phyloP scores from a whole-genome alignment of 73 alveolate genomes.

The Strombidium stylifer region DNA sequence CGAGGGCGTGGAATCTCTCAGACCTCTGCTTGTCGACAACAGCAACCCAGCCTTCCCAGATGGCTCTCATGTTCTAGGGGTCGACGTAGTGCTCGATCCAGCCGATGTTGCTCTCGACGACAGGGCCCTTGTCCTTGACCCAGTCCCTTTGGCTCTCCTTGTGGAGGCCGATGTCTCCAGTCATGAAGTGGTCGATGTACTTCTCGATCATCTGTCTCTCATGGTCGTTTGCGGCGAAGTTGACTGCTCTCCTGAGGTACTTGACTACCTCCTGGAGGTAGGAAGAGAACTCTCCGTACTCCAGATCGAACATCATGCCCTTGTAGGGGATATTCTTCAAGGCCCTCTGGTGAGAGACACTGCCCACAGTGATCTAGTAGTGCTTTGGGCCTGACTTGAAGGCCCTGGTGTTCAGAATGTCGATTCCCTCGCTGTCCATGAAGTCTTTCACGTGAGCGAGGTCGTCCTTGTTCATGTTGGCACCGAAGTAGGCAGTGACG shows the following conservation, averaged over 20 bases:
- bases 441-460: slow-evolving; percentile 67
- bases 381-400: too few species aligned
- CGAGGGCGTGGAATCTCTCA: slow-evolving; percentile 68
- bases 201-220: slow-evolving; percentile 78
- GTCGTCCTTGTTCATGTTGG: slow-evolving; percentile 68
- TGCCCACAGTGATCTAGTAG: too few species aligned
- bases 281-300: too few species aligned
- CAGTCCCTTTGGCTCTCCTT: slow-evolving; percentile 93
- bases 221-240: slow-evolving; percentile 82
- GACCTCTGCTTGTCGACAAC: slow-evolving; percentile 86
- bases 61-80: slow-evolving; percentile 95
- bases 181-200: slow-evolving; percentile 81
- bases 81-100: slow-evolving; percentile 90
- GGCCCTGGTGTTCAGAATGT: slow-evolving; percentile 70
- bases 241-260: too few species aligned
- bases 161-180: slow-evolving; percentile 91
- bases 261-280: too few species aligned
- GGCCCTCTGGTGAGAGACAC: too few species aligned
- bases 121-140: slow-evolving; percentile 93
- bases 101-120: slow-evolving; percentile 94
- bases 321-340: too few species aligned
- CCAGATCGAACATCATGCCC: too few species aligned
- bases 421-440: slow-evolving; percentile 16
- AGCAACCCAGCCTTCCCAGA: slow-evolving; percentile 94
- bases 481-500: slow-evolving; percentile 67